Percentiles rank a stretch among this genome's conserved stretches.
Evolutionary conservation across 192 early-diverging fungal genomes (phyloP).

Genomic region (Geranomyces michiganensis): DNA sequence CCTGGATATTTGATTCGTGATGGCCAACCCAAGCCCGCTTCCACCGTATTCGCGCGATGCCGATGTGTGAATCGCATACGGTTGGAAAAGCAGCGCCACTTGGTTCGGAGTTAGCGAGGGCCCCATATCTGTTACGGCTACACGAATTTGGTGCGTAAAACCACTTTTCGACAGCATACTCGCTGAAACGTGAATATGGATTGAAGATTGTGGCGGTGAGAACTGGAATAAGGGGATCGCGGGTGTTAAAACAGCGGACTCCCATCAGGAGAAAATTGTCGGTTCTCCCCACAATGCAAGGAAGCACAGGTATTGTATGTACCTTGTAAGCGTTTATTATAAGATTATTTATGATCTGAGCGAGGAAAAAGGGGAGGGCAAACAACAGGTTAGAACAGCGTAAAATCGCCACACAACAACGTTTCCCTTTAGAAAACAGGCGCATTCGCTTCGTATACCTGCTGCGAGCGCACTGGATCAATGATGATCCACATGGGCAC

Average conservation of each 20-base stretch:
- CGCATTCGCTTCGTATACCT: slow-evolving; percentile 2
- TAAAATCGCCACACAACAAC: no score
- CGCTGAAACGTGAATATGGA: neutral
- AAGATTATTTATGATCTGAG: slow-evolving; percentile 1
- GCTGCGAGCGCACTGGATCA: slow-evolving; percentile 34
- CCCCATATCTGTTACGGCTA: slow-evolving; percentile 9
- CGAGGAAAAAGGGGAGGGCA: no score
- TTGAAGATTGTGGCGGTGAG: neutral
- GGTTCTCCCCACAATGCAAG: no score
- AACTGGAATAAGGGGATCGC: no score
- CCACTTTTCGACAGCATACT: neutral
- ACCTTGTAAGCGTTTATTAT: slow-evolving; percentile 17
- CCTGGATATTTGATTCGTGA: slow-evolving; percentile 23
- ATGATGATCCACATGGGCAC: slow-evolving; percentile 28
- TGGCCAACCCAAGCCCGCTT: slow-evolving; percentile 31
- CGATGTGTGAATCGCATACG: slow-evolving; percentile 22
- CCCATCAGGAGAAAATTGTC: no score
- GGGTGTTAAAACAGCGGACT: no score
- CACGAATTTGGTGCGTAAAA: neutral
- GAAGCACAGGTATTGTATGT: no score
- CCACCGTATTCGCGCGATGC: slow-evolving; percentile 36
- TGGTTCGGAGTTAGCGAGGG: neutral
- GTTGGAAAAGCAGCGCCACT: slow-evolving; percentile 21
- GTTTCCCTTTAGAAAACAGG: no score
- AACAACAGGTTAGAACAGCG: no score